A percentile compares a stretch with the other conserved stretches of the same genome.
Evolutionary conservation across 2,329 filamentous ascomycete species (phyloP).

Genomic region (Cucurbitaria berberidis): DNA sequence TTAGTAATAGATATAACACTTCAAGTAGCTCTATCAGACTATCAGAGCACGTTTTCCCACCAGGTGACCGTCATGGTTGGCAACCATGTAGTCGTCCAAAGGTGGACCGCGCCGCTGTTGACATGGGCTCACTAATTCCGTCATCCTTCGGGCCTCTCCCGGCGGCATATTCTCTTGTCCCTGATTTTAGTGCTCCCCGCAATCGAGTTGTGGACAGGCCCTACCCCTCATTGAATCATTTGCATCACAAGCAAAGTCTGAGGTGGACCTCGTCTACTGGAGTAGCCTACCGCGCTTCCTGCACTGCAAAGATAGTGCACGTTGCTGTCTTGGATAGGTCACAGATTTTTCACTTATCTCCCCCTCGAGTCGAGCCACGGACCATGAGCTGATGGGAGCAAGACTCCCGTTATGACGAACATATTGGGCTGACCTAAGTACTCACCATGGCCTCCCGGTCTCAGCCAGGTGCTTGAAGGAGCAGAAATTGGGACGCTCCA

Average conservation of each 20-base stretch:
- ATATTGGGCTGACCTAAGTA: conserved; percentile 28
- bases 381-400: no score
- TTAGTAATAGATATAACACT: conserved; percentile 27
- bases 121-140: conserved; percentile 14
- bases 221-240: conserved; percentile 18
- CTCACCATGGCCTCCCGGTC: conserved; percentile 12
- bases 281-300: conserved; percentile 20
- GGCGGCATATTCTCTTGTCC: conserved; percentile 8
- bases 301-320: conserved; percentile 14
- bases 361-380: conserved; percentile 5
- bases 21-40: conserved; percentile 22
- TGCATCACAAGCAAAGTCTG: conserved; percentile 25
- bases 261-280: conserved; percentile 19
- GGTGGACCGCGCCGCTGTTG: conserved; percentile 7
- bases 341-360: conserved; percentile 9
- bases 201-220: conserved; percentile 16
- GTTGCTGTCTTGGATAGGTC: conserved; percentile 10
- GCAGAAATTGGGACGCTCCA: conserved; percentile 33
- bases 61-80: conserved; percentile 8
- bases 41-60: conserved; percentile 10
- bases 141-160: conserved; percentile 9
- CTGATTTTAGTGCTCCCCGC: conserved; percentile 31
- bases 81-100: conserved; percentile 5
- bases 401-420: no score
- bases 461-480: conserved; percentile 28